Conservation (phyloP, 768 basidiomycete species). For the Trametes cingulata region DNA sequence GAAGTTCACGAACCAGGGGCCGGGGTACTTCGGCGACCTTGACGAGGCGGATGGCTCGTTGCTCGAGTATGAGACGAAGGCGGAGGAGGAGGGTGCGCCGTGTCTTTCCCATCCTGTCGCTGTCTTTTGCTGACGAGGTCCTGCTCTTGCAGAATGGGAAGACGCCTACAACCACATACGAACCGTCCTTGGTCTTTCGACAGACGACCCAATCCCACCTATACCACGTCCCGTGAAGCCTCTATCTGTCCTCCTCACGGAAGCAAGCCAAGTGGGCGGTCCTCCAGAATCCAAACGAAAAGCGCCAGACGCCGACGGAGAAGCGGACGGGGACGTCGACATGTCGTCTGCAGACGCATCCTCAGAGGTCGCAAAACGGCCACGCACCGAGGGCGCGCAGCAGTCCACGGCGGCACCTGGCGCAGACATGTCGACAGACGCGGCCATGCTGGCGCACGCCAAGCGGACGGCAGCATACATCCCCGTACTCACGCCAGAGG, state of each 20-base stretch:
- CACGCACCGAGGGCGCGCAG: constrained; percentile 27
- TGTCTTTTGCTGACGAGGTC: neutral
- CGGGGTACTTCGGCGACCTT: constrained; percentile 87
- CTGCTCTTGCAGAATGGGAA: constrained; percentile 56
- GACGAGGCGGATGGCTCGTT: constrained; percentile 78
- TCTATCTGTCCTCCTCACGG: constrained; percentile 27
- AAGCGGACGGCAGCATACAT: constrained; percentile 69
- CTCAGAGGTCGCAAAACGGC: constrained; percentile 33
- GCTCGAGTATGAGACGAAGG: constrained; percentile 65
- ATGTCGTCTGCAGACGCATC: constrained; percentile 34
- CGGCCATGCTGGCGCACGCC: constrained; percentile 38
- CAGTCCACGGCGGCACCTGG: constrained; percentile 12
- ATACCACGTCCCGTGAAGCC: constrained; percentile 44
- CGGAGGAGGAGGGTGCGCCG: constrained; percentile 71
- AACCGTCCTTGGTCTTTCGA: constrained; percentile 51
- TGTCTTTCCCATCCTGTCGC: neutral
- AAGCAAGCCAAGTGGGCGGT: constrained; percentile 26
- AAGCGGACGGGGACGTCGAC: constrained; percentile 38
- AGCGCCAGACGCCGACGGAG: constrained; percentile 42
- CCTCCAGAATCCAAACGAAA: constrained; percentile 53
- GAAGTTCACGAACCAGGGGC: constrained; percentile 86
- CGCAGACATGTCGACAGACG: constrained; percentile 29
- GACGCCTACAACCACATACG: constrained; percentile 58
- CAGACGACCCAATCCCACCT: constrained; percentile 52
- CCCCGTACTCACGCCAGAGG: constrained; percentile 70